phyloP scores from a whole-genome alignment of 2,329 filamentous ascomycete genomes.

The Teratosphaeriaceae sp. region DNA sequence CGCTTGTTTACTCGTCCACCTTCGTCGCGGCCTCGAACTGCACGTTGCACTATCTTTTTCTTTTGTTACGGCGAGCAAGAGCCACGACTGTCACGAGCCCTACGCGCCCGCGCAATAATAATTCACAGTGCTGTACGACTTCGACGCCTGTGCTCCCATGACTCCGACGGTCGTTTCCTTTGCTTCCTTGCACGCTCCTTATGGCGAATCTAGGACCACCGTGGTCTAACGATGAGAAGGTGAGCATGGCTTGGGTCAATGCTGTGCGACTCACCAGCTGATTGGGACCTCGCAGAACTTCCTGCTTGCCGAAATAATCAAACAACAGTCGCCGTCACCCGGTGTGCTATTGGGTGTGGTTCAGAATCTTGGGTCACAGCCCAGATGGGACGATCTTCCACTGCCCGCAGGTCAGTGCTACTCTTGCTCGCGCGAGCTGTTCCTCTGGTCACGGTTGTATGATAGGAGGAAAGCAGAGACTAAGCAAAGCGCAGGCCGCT shows the following conservation, averaged over 20 bases:
- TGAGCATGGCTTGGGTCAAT: constrained; percentile 23
- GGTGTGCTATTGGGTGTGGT: constrained; percentile 39
- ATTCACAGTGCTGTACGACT: constrained; percentile 14
- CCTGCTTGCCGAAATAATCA: constrained; percentile 48
- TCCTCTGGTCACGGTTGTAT: no score
- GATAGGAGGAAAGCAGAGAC: no score
- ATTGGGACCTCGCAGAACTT: constrained; percentile 26
- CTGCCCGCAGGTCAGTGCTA: constrained; percentile 42
- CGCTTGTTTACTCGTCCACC: constrained; percentile 6
- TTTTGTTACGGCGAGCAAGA: constrained; percentile 8
- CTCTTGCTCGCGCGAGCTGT: no score
- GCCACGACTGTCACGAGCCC: constrained; percentile 9
- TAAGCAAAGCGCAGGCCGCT: constrained; percentile 23
- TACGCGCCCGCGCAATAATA: constrained; percentile 12
- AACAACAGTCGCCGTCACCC: constrained; percentile 38
- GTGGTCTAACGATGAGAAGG: constrained; percentile 44
- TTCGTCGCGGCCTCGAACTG: constrained; percentile 2
- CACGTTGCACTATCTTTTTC: constrained; percentile 14
- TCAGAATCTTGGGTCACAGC: constrained; percentile 36
- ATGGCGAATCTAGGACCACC: constrained; percentile 39
- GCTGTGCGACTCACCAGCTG: not conserved
- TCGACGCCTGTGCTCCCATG: constrained; percentile 24
- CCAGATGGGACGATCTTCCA: constrained; percentile 44
- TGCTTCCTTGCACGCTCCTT: constrained; percentile 28
- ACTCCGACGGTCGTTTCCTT: constrained; percentile 19